A percentile compares a stretch with the other conserved stretches of the same genome.
These are phyloP conservation scores for Geoglossum glabrum DNA, from an alignment of 495 filamentous ascomycete species.

Conservation along the genomic window DNA sequence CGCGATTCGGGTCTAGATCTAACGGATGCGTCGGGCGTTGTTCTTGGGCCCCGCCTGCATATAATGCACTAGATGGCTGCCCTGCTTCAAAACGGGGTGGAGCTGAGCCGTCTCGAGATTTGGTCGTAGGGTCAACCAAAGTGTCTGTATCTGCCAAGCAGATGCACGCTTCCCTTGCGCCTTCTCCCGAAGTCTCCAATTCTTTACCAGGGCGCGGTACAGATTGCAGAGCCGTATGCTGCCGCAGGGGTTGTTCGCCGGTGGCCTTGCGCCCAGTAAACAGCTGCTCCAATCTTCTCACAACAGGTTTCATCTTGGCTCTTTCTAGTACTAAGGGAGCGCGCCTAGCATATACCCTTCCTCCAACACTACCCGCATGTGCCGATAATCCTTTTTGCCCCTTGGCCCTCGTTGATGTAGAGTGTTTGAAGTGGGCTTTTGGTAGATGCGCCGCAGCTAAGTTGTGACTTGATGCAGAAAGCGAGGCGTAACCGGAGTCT, in stretches of 20 bases:
- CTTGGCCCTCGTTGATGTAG: not conserved
- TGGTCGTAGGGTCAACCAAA: not conserved
- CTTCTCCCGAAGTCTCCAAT: slow-evolving; percentile 17
- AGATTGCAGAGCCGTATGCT: slow-evolving; percentile 11
- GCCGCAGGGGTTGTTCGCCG: not conserved
- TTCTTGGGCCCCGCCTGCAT: slow-evolving; percentile 15
- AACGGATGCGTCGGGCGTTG: slow-evolving; percentile 53
- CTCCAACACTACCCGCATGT: not conserved
- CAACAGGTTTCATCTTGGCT: slow-evolving; percentile 48
- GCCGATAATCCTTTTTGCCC: not conserved
- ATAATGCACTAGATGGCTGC: not conserved
- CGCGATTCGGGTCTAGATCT: slow-evolving; percentile 48
- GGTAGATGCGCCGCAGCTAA: slow-evolving; percentile 1
- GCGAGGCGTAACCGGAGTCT: slow-evolving; percentile 58
- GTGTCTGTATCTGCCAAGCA: slow-evolving; percentile 12
- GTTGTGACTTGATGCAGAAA: slow-evolving; percentile 29
- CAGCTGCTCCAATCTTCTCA: slow-evolving; percentile 49
- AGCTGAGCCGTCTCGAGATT: not conserved
- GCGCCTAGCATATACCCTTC: slow-evolving; percentile 4
- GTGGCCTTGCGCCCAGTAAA: slow-evolving; percentile 40
- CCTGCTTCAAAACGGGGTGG: not conserved
- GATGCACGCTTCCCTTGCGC: slow-evolving; percentile 29
- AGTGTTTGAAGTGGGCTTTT: not conserved
- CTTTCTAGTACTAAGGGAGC: not conserved
- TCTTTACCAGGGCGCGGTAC: slow-evolving; percentile 23